Base-by-base conservation (phyloP, 306 rosid species). In the Argentina anserina region DNA sequence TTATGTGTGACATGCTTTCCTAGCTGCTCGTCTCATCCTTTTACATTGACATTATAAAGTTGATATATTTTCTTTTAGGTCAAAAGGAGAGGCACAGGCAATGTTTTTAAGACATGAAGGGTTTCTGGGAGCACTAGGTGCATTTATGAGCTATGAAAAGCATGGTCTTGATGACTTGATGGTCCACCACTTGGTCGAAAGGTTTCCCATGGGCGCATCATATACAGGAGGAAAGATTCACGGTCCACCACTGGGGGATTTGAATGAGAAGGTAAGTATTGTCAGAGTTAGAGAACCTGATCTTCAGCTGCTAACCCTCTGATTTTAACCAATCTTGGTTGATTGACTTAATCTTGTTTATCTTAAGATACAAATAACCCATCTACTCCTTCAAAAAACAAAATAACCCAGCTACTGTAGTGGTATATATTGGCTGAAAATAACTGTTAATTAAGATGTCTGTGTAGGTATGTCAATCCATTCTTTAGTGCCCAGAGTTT, bases 61-160 rank as follows among this genome's bases (percentile, higher is more conserved):
- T 47, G 5, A 50, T 80, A 36, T 65, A 43, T 82, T 29, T 69
- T 62, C 42, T 49, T 75, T 69, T 74, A 94, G 99, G 99, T 94
- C 99, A 20, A 90, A 94, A 36, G 99, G 99, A 76, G 92, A 74
- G 33, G 96, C 96, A 55, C 96, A 94, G 76, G 99, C 99, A 50
- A 94, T 94, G 99, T 94, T 94, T 75, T 80, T 94, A 78, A 88
- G 99, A 61, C 99, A 94, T 79, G 99, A 94, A 87, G 99, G 99
- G 29, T 94, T 91, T 83, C 75, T 94, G 47, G 99, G 99, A 82
- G 96, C 91, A 53, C 78, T 91, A 53, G 99, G 99, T 72, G 97
- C 99, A 83, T 94, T 94, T 86, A 86, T 94, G 97, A 94, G 97
- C 86, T 90, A 89, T 83, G 99, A 94, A 85, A 91, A 88, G 80